A percentile compares a stretch with the other conserved stretches of the same genome.
Conservation (phyloP, 2,329 filamentous ascomycete species). For the Podosphaera aphanis region DNA sequence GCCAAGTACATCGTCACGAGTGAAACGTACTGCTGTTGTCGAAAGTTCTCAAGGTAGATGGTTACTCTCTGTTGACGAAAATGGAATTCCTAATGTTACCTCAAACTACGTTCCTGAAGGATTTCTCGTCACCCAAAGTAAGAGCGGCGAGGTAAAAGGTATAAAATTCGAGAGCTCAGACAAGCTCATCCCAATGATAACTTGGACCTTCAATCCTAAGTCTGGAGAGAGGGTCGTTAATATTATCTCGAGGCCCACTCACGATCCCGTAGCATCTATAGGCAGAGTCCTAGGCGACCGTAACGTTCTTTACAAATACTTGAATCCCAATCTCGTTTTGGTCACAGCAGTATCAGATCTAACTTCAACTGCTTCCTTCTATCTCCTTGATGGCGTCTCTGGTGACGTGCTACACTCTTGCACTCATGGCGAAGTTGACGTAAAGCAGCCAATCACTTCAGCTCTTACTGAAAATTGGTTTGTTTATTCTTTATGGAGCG, state of each 20-base stretch:
- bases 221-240: slow-evolving; percentile 42
- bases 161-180: slow-evolving; percentile 25
- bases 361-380: slow-evolving; percentile 39
- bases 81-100: slow-evolving; percentile 26
- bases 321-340: slow-evolving; percentile 68
- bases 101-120: slow-evolving; percentile 25
- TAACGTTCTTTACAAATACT: slow-evolving; percentile 89
- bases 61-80: slow-evolving; percentile 28
- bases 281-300: slow-evolving; percentile 81
- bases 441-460: slow-evolving; percentile 48
- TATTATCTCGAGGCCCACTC: slow-evolving; percentile 42
- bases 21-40: slow-evolving; percentile 27
- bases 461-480: slow-evolving; percentile 89
- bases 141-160: slow-evolving; percentile 28
- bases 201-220: slow-evolving; percentile 54
- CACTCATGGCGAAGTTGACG: slow-evolving; percentile 50
- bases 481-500: slow-evolving; percentile 53
- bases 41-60: slow-evolving; percentile 28
- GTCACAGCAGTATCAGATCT: slow-evolving; percentile 43
- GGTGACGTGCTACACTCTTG: slow-evolving; percentile 55
- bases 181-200: slow-evolving; percentile 22
- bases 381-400: slow-evolving; percentile 67
- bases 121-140: slow-evolving; percentile 28
- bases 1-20: slow-evolving; percentile 18
- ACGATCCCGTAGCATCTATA: slow-evolving; percentile 84